Conservation (phyloP, 2,329 filamentous ascomycete genomes). For the Paracoccidioides brasiliensis region DNA sequence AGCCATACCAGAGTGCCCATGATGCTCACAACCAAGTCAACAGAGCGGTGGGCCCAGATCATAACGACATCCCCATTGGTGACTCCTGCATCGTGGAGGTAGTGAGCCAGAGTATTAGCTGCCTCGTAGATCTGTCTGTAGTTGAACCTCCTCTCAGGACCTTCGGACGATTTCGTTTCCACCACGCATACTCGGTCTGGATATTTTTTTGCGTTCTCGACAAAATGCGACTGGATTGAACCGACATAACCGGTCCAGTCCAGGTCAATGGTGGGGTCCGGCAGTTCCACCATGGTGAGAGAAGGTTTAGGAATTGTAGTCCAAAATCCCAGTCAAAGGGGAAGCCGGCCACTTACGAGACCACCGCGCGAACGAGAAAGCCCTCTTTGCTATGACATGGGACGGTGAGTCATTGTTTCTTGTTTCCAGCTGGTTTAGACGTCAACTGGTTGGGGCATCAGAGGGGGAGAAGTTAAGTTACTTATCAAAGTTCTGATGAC, state of each 20-base stretch:
- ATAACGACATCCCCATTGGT: conserved; percentile 79
- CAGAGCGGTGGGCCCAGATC: conserved; percentile 74
- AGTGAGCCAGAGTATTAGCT: conserved; percentile 66
- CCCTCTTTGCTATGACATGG: neutral
- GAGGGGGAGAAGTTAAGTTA: too few relatives aligned
- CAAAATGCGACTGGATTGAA: conserved; percentile 14
- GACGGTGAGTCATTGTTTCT: neutral
- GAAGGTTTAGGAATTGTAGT: neutral
- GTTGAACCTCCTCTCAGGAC: conserved; percentile 55
- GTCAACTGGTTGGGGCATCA: neutral
- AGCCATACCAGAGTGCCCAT: conserved; percentile 46
- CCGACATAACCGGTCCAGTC: conserved; percentile 35
- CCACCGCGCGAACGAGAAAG: neutral
- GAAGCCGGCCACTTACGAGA: neutral
- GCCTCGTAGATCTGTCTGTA: conserved; percentile 80
- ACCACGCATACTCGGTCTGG: conserved; percentile 58
- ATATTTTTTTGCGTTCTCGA: conserved; percentile 42
- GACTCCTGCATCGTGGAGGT: conserved; percentile 61
- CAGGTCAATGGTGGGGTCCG: conserved; percentile 32
- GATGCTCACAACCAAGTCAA: conserved; percentile 62
- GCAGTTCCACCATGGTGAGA: conserved; percentile 14
- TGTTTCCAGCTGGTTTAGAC: neutral
- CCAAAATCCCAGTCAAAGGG: neutral
- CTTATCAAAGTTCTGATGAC: neutral
- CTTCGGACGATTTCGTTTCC: conserved; percentile 43